Percentiles rank a stretch among this genome's conserved stretches.
These are phyloP conservation scores for Talaromyces wortmannii DNA, from an alignment of 495 filamentous ascomycete species.

Conservation along the genomic window DNA sequence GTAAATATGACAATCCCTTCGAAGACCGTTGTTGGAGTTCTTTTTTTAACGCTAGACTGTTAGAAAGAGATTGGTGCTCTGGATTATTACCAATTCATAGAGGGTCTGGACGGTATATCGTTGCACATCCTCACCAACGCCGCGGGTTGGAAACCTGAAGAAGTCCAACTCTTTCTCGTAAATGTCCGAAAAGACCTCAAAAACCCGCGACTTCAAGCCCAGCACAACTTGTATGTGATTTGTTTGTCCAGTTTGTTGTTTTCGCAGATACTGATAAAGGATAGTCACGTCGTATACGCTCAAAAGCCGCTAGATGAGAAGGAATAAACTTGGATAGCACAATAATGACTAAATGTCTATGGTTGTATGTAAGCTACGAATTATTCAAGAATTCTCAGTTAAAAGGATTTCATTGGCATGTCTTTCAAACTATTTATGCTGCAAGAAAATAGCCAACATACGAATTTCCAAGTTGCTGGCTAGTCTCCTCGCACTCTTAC, in stretches of 20 bases:
- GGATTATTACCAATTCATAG: conserved; percentile 20
- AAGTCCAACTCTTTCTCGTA: conserved; percentile 47
- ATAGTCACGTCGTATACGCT: conserved; percentile 5
- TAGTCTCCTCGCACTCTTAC: no score
- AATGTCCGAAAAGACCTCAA: conserved; percentile 45
- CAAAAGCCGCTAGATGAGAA: conserved; percentile 4
- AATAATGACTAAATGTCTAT: no score
- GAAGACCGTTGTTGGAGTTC: no score
- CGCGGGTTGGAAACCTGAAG: conserved; percentile 44
- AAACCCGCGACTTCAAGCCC: conserved; percentile 42
- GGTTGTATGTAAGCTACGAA: no score
- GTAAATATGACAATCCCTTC: background rate
- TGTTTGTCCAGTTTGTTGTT: background rate
- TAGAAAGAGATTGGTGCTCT: conserved; percentile 26
- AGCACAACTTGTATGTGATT: conserved; percentile 19
- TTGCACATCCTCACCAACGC: conserved; percentile 43
- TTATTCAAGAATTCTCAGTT: no score
- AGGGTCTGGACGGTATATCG: conserved; percentile 26
- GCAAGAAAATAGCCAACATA: no score
- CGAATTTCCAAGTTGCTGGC: no score
- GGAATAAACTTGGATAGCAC: no score
- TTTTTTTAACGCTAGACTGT: background rate
- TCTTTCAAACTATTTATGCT: no score
- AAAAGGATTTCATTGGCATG: no score
- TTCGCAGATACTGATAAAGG: background rate